Conservation (phyloP, 768 basidiomycete genomes). For the Roridomyces roridus region DNA sequence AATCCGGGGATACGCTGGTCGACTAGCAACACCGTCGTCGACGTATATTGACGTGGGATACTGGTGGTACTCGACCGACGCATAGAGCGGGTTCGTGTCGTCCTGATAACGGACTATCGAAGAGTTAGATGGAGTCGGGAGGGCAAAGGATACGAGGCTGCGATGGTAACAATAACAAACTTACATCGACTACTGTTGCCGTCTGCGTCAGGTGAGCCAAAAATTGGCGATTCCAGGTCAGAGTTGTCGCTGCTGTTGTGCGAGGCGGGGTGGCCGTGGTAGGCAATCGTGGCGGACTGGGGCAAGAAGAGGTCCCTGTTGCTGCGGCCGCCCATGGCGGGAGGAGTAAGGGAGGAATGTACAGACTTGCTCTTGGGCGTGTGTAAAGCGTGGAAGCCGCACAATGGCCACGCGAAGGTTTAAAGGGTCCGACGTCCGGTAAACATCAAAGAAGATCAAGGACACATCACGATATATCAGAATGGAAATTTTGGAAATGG, state of each 20-base stretch:
- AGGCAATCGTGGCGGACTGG: background rate
- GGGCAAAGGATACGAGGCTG: constrained; percentile 45
- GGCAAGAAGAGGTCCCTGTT: background rate
- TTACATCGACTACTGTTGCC: constrained; percentile 55
- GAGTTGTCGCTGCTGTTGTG: constrained; percentile 81
- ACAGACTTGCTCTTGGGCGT: background rate
- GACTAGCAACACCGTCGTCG: constrained; percentile 14
- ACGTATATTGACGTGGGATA: constrained; percentile 29
- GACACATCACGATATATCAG: background rate
- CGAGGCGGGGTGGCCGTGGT: constrained; percentile 21
- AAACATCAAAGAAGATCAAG: constrained; percentile 9
- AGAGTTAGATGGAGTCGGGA: constrained; percentile 42
- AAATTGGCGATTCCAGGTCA: constrained; percentile 75
- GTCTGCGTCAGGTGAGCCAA: constrained; percentile 54
- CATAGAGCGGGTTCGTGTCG: constrained; percentile 29
- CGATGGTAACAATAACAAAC: constrained; percentile 54
- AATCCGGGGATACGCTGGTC: constrained; percentile 9
- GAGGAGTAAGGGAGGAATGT: constrained; percentile 9
- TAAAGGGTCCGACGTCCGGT: constrained; percentile 13
- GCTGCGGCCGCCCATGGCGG: constrained; percentile 15
- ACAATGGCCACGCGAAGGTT: constrained; percentile 22
- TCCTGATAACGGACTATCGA: constrained; percentile 73
- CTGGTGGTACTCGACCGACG: constrained; percentile 16
- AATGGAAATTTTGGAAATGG: too few relatives aligned
- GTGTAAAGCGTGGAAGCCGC: constrained; percentile 19